Base-by-base conservation (phyloP, 2,329 filamentous ascomycete species). In the Aspergillus brasiliensis region DNA sequence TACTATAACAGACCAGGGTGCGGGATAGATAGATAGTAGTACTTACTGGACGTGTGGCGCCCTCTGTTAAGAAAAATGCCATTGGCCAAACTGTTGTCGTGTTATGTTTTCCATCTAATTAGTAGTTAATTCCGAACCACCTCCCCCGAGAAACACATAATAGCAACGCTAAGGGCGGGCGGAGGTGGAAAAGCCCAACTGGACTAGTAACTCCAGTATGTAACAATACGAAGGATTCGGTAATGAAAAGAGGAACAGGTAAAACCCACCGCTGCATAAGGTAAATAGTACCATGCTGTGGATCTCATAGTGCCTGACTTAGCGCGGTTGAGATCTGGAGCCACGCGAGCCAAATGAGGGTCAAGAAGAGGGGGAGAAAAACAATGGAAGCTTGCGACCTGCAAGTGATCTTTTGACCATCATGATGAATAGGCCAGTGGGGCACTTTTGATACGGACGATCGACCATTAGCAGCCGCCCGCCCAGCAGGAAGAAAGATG, bases 271-370 rank as follows among this genome's bases (percentile, higher is more conserved):
- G 47, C 59, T 62, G 58, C 44, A 60, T 52, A 44, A 51, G 60
- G 51, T 59, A 59, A 61, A 61, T 56, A 59, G 58, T 63, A 53
- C 52, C 57, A 55, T 47, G 57, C 34, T 49, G 57, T 60, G 52
- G 62, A 63, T 64, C 62, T 59, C 53, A 63, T 63, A 65, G 62
- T 62, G 58, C 61, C 58, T 65, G 57, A 48, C 57, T 66, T 65
- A 58, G 63, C 57, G 65, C 59, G 59, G 59, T 52, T 63, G 53
- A 63, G 62, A 65, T 67, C 66, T 65, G 58, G 59, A 65, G 62
- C 65, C 66, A 67, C 66, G 65, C 62, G 61, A 69, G 63, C 61
- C 55, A 59, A 60, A 58, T 57, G 56, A 62, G 56, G 59, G 54
- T 56, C 37, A 49, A 38, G 55, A 61, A 60, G 58, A 61, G 47